These are phyloP conservation scores for Sarcomyxa edulis DNA, from an alignment of 768 basidiomycete genomes.

Conservation along the genomic window DNA sequence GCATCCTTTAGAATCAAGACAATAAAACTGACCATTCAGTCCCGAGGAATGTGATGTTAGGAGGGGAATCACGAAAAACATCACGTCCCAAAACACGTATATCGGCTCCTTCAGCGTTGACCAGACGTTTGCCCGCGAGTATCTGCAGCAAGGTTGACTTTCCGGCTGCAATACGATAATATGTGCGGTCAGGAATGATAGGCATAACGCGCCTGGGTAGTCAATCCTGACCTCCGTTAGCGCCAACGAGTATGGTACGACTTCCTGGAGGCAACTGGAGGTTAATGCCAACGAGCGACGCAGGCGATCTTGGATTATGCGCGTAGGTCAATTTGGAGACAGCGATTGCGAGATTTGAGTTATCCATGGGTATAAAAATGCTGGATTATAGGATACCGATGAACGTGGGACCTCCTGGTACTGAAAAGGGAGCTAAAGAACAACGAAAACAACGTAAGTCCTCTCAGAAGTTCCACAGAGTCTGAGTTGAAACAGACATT, in stretches of 20 bases:
- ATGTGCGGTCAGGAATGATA: conserved; percentile 6
- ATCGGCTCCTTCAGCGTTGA: conserved; percentile 42
- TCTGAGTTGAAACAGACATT: no score
- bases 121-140: conserved; percentile 86
- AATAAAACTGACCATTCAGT: conserved; percentile 74
- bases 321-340: conserved; percentile 53
- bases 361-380: no score
- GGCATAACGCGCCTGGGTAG: no score
- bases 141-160: conserved; percentile 96
- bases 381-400: no score
- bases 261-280: conserved; percentile 69
- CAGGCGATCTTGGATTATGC: conserved; percentile 35
- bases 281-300: conserved; percentile 61
- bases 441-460: no score
- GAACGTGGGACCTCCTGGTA: no score
- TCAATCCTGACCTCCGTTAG: conserved; percentile 76
- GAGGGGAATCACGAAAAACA: conserved; percentile 84
- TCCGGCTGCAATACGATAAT: conserved; percentile 49
- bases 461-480: no score
- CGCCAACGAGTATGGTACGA: conserved; percentile 83
- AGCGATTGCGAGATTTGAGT: no score
- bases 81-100: conserved; percentile 76
- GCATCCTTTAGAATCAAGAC: neutral
- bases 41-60: conserved; percentile 81
- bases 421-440: no score